A percentile compares a stretch with the other conserved stretches of the same genome.
Conservation (phyloP, 345 rosid species). For the Ceriops zippeliana region DNA sequence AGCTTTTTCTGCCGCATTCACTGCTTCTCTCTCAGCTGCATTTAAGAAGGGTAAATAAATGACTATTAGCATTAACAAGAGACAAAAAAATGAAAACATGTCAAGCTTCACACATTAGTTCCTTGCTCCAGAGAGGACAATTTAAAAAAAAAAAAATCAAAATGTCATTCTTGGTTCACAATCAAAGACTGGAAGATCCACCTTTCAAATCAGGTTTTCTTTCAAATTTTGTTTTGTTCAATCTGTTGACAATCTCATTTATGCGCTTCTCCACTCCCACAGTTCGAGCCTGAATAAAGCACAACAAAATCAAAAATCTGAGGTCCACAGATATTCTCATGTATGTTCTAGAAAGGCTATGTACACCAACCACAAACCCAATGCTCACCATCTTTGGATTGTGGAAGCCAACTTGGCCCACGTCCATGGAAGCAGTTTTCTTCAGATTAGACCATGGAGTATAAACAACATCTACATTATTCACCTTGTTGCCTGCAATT, state of each 20-base stretch:
- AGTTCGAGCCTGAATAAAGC: slow-evolving; percentile 59
- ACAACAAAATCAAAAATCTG: slow-evolving; percentile 22
- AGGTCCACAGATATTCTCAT: background rate
- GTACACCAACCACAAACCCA: background rate
- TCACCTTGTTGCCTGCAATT: slow-evolving; percentile 83
- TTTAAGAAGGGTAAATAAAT: background rate
- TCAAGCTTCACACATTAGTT: too few relatives aligned
- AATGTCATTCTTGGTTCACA: background rate
- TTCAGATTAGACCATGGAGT: slow-evolving; percentile 95
- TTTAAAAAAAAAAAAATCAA: background rate
- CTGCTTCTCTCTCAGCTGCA: slow-evolving; percentile 91
- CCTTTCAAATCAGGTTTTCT: slow-evolving; percentile 93
- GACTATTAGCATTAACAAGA: background rate
- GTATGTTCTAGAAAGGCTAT: background rate
- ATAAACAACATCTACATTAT: slow-evolving; percentile 90
- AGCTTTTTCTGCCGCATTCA: slow-evolving; percentile 83
- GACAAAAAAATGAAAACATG: too few relatives aligned
- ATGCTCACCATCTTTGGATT: slow-evolving; percentile 72
- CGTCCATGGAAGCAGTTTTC: slow-evolving; percentile 97
- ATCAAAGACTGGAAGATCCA: slow-evolving; percentile 12
- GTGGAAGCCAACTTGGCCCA: slow-evolving; percentile 97
- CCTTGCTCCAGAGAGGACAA: background rate
- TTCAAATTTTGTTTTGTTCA: slow-evolving; percentile 92
- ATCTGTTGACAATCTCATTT: slow-evolving; percentile 85
- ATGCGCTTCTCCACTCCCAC: slow-evolving; percentile 90